phyloP scores from a whole-genome alignment of 768 basidiomycete genomes.

The Chalciporus sphaerocephalus region DNA sequence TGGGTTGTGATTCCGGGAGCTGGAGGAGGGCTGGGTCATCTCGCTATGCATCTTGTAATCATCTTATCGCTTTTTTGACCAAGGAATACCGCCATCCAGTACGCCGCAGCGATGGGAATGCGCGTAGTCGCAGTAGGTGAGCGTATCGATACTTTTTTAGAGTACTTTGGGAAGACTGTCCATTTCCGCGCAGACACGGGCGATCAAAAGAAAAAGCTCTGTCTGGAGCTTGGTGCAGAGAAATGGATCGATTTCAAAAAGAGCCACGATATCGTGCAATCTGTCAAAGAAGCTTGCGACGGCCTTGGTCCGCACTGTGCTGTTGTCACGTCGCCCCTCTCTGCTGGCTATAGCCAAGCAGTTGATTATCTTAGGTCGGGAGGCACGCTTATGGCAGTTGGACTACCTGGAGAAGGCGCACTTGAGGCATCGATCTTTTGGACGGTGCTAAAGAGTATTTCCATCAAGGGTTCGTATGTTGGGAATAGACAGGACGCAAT shows the following conservation, averaged over 20 bases:
- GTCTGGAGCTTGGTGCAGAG: conserved; percentile 62
- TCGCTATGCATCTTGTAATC: conserved; percentile 39
- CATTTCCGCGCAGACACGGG: conserved; percentile 52
- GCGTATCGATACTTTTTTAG: neutral
- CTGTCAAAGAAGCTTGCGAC: conserved; percentile 57
- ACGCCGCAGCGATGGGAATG: conserved; percentile 72
- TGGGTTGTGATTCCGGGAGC: conserved; percentile 77
- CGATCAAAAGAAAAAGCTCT: conserved; percentile 62
- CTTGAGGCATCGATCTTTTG: conserved; percentile 66
- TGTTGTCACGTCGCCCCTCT: conserved; percentile 52
- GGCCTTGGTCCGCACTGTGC: conserved; percentile 73
- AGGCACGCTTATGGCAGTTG: conserved; percentile 75
- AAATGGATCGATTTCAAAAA: conserved; percentile 76
- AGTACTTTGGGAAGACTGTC: neutral
- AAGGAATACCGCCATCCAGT: conserved; percentile 58
- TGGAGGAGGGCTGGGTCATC: conserved; percentile 79
- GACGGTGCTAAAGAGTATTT: conserved; percentile 53
- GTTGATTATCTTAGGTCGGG: conserved; percentile 71
- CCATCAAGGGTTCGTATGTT: conserved; percentile 38
- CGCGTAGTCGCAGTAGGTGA: conserved; percentile 72
- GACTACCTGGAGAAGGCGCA: conserved; percentile 59
- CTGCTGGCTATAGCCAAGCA: conserved; percentile 48
- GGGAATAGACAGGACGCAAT: conserved; percentile 81
- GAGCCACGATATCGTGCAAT: conserved; percentile 58
- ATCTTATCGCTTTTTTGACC: neutral